Base-by-base conservation (phyloP, 2,329 filamentous ascomycete species). In the Alternaria gaisen region DNA sequence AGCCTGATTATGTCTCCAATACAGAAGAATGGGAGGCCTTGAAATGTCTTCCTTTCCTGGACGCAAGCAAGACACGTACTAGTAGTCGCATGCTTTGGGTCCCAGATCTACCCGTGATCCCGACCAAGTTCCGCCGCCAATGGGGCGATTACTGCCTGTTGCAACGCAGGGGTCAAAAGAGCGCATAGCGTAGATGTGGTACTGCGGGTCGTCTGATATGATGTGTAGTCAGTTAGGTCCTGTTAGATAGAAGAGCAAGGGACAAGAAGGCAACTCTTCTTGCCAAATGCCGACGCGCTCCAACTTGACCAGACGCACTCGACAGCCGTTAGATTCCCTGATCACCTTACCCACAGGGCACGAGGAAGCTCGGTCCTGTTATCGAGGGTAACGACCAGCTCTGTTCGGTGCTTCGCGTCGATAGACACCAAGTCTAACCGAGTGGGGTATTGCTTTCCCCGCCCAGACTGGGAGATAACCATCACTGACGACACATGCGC, bases 101-200 rank as follows among this genome's bases (percentile, higher is more conserved):
- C 36, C 95, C 95, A 3, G 86, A 93, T 66, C 80, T 88, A 63
- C 80, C 85, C 0, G 80, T 92, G 40, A 81, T 97, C 14, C 93
- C 94, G 0, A 84, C 88, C 42, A 85, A 84, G 60, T 89, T 88
- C 66, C 87, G 85, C 69, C 87, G 94, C 58, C 89, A 88, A 78
- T 98, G 94, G 93, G 95, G 93, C 18, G 84, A 88, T 54, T 96
- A 98, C 78, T 99, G 95, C 77, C 83, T 99, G 53, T 80, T 98
- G 66, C 86, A 86, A 72, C 86, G 87, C 8, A 46, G 2, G 41
- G n/a, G 12, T 41, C 22, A 18, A 20, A 47, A 42, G 48, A 6
- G 30, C 46, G 46, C 30, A 24, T 48, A 48, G 30, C 22, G 16
- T 3, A 24, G 12, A 36, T 18, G 14, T 5, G 10, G 30, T 1